A percentile compares a stretch with the other conserved stretches of the same genome.
These are phyloP conservation scores for Naganishia liquefaciens DNA, from an alignment of 1,284 basidiomycete species.

Conservation along the genomic window DNA sequence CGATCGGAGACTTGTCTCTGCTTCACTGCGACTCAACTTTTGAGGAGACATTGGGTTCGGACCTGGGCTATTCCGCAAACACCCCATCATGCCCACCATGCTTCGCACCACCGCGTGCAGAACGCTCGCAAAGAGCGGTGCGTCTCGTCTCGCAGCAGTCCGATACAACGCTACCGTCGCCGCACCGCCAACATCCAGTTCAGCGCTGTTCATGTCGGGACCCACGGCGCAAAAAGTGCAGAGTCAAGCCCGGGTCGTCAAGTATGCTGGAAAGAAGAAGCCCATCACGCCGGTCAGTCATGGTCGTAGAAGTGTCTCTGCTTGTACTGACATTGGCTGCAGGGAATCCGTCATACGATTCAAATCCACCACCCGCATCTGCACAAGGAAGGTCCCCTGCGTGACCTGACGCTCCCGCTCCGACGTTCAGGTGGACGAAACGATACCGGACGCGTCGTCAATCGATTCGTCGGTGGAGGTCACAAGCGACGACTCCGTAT, in stretches of 20 bases:
- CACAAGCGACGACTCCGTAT: constrained; percentile 82
- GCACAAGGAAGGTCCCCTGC: constrained; percentile 77
- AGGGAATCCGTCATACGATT: constrained; percentile 79
- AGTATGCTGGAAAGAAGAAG: constrained; percentile 48
- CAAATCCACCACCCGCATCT: constrained; percentile 78
- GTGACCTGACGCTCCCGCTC: constrained; percentile 78
- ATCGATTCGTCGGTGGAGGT: constrained; percentile 85
- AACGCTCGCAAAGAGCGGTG: neutral
- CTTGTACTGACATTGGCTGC: neutral
- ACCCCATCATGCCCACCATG: constrained; percentile 8
- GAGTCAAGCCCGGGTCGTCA: constrained; percentile 42
- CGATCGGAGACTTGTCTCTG: no score
- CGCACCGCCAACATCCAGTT: constrained; percentile 7
- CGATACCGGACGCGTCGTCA: constrained; percentile 77
- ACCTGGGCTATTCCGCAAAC: neutral
- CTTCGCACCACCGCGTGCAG: constrained; percentile 13
- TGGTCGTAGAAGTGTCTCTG: neutral
- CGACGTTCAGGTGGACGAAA: constrained; percentile 87
- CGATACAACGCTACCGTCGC: constrained; percentile 16
- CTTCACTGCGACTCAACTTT: neutral
- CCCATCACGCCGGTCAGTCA: constrained; percentile 49
- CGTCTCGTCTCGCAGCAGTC: neutral
- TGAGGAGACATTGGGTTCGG: no score
- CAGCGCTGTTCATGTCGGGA: constrained; percentile 32
- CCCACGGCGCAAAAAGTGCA: constrained; percentile 32